phyloP scores from a whole-genome alignment of 1,284 basidiomycete genomes.

The Tilletia walkeri region DNA sequence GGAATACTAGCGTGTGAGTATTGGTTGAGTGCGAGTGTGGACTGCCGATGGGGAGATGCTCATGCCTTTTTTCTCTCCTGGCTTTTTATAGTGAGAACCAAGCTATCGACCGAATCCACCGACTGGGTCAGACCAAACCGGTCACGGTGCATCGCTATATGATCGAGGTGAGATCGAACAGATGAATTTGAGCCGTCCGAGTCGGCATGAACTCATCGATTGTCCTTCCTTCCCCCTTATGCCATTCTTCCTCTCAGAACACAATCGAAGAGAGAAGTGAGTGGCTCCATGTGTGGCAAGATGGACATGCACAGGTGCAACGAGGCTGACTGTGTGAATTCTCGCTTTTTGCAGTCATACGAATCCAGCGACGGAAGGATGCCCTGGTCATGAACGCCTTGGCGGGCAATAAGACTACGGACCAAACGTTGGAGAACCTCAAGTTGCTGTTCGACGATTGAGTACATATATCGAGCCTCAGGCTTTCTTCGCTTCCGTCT shows the following conservation, averaged over 20 bases:
- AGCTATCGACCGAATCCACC: constrained; percentile 62
- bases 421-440: constrained; percentile 44
- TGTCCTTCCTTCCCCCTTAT: not conserved
- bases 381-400: constrained; percentile 68
- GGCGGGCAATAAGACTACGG: constrained; percentile 27
- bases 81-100: constrained; percentile 6
- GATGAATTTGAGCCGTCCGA: too few species aligned
- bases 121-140: constrained; percentile 80
- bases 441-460: constrained; percentile 39
- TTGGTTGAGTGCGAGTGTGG: not conserved
- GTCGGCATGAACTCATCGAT: not conserved
- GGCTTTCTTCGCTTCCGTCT: too few species aligned
- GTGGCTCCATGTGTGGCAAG: not conserved
- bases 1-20: constrained; percentile 36
- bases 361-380: constrained; percentile 92
- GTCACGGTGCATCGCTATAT: constrained; percentile 91
- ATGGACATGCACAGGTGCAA: too few species aligned
- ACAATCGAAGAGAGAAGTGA: constrained; percentile 71
- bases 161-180: constrained; percentile 60
- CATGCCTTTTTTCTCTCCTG: not conserved
- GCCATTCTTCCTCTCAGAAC: constrained; percentile 59
- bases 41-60: not conserved
- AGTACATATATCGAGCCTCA: not conserved
- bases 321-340: too few species aligned
- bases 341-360: constrained; percentile 39